These are phyloP conservation scores for Hamamelis virginiana DNA, from an alignment of 164 flowering plant species.

Conservation along the genomic window DNA sequence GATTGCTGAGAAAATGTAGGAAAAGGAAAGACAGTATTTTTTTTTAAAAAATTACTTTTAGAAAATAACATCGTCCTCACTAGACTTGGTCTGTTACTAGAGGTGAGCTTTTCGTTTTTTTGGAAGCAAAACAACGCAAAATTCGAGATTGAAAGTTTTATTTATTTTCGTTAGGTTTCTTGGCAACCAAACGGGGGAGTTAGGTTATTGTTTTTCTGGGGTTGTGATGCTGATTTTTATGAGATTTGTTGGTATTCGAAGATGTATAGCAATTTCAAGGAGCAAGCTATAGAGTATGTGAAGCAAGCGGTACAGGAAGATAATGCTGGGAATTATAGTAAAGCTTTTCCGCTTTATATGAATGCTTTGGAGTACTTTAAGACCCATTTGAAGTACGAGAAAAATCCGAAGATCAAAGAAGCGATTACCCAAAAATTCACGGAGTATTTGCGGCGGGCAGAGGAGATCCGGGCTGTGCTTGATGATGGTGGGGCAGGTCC, in stretches of 20 bases:
- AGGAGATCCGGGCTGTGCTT: conserved; percentile 91
- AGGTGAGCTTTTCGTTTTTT: no score
- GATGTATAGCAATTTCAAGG: conserved; percentile 99
- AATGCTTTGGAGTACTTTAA: conserved; percentile 93
- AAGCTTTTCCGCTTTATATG: conserved; percentile 95
- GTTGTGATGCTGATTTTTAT: no score
- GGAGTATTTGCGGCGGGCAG: conserved; percentile 93
- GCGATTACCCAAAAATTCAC: conserved; percentile 93
- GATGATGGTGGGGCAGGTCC: conserved; percentile 91
- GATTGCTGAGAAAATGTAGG: no score
- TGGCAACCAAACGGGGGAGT: no score
- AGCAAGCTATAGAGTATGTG: conserved; percentile 94
- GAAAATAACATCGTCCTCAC: no score
- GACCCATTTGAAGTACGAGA: conserved; percentile 93
- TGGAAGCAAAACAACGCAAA: no score
- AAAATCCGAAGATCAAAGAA: conserved; percentile 90
- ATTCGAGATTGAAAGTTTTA: no score
- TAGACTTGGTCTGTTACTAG: no score
- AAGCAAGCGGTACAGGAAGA: conserved; percentile 96
- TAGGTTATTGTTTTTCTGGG: no score
- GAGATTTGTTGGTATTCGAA: conserved; percentile 9
- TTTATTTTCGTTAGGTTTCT: no score
- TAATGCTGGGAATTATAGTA: conserved; percentile 88
- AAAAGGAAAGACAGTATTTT: no score
- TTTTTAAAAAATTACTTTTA: no score